A percentile compares a stretch with the other conserved stretches of the same genome.
These are phyloP conservation scores for Tulasnella sp. DNA, from an alignment of 768 basidiomycete genomes.

Conservation along the genomic window DNA sequence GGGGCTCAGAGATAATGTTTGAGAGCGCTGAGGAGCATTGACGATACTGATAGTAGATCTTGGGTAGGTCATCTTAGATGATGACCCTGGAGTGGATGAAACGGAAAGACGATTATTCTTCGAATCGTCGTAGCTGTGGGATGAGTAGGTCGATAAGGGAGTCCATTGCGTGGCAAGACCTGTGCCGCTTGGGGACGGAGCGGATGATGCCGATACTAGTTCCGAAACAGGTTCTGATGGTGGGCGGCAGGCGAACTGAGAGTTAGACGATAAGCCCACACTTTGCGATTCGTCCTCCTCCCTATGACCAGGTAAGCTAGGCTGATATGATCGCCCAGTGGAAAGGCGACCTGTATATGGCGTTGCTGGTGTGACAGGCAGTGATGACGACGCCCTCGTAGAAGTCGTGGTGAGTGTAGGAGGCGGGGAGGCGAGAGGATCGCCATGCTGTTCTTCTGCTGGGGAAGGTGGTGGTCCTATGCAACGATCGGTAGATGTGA, in stretches of 20 bases:
- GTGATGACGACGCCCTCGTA: neutral
- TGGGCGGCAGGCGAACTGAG: neutral
- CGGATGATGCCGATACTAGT: neutral
- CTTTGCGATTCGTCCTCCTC: neutral
- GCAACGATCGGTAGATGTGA: neutral
- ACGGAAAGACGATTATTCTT: neutral
- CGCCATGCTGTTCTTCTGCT: neutral
- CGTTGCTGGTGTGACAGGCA: neutral
- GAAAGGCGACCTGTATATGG: neutral
- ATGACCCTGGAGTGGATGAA: neutral
- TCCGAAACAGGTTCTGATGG: neutral
- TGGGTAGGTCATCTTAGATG: neutral
- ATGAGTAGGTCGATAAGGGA: neutral
- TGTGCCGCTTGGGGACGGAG: neutral
- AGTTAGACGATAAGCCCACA: neutral
- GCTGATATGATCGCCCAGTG: neutral
- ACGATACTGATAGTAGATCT: no score
- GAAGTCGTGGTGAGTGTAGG: neutral
- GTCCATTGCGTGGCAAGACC: neutral
- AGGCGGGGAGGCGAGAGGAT: neutral
- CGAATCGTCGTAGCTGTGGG: neutral
- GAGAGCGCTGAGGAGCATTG: neutral
- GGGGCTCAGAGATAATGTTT: no score
- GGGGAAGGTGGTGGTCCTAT: neutral
- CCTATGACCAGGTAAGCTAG: neutral